Evolutionary conservation across 1,284 basidiomycete genomes (phyloP).

Genomic region (Heterobasidion occidentale): DNA sequence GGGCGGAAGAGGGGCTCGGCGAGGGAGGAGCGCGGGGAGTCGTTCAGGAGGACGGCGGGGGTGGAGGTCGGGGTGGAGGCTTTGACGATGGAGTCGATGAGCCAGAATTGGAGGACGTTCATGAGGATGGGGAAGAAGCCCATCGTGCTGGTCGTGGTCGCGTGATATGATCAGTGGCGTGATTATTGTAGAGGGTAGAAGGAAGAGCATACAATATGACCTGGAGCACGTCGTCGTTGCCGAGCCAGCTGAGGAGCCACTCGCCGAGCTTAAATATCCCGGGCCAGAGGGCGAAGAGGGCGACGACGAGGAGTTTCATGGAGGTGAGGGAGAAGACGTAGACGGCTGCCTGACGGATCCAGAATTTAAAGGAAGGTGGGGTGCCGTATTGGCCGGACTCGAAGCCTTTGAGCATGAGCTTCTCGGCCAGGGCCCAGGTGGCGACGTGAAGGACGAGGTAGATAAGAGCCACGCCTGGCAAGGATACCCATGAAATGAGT

Average conservation of each 20-base stretch:
- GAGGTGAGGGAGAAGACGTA: conserved; percentile 78
- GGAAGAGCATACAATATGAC: conserved; percentile 60
- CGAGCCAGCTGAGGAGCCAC: conserved; percentile 81
- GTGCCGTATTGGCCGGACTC: conserved; percentile 84
- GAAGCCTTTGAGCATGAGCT: conserved; percentile 66
- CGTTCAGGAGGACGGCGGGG: conserved; percentile 29
- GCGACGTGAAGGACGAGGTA: conserved; percentile 71
- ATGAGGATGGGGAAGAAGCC: conserved; percentile 90
- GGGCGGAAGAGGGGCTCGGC: conserved; percentile 39
- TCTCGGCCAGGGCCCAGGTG: conserved; percentile 63
- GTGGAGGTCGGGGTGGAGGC: conserved; percentile 32
- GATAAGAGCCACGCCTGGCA: conserved; percentile 75
- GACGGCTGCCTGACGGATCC: conserved; percentile 79
- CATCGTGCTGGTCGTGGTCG: conserved; percentile 58
- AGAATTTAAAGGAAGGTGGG: conserved; percentile 67
- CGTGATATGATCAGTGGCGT: conserved; percentile 4
- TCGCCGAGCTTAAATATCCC: conserved; percentile 69
- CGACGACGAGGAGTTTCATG: conserved; percentile 89
- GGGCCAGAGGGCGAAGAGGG: conserved; percentile 65
- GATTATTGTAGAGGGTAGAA: conserved; percentile 3
- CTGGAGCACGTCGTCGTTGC: conserved; percentile 57
- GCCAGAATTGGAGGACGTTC: conserved; percentile 88
- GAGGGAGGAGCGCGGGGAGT: conserved; percentile 22
- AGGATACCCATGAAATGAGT: not conserved
- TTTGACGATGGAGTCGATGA: conserved; percentile 84